Base-by-base conservation (phyloP, 768 basidiomycete genomes). In the Tulasnella sp. region DNA sequence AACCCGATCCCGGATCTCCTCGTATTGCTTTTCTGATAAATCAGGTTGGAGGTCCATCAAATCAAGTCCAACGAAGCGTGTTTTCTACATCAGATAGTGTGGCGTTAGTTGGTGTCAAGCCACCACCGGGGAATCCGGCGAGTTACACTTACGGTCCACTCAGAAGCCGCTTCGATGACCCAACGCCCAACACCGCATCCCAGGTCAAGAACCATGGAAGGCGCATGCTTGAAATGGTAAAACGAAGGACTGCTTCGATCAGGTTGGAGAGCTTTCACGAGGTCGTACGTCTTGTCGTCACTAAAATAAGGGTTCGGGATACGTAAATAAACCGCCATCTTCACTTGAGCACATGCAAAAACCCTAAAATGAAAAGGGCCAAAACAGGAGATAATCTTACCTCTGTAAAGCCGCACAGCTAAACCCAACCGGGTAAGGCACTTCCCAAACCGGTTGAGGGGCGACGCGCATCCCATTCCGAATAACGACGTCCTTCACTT, bases 121-220 rank as follows among this genome's bases (percentile, higher is more conserved):
- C 31, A 38, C 31, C 9, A 38, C 42, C 19, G n/a, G 72, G 36
- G 52, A 31, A 68, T 18, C 44, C 44, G 44, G 44, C 12, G 44
- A 34, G 31, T 74, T 12, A 27, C 10, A 44, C 81, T 14, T 58
- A 82, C 82, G 31, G 87, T 89, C 94, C 94, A 95, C n/a, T 85
- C 82, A 31, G 83, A 86, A 3, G 92, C 89, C 5, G 93, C 91
- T 73, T 91, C 87, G 0, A 90, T 80, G 7, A 91, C 86, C 94
- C 94, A 95, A 73, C 88, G 83, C 0, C 93, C 93, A 72, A 88
- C 82, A 16, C 94, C 94, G 83, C 93, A 94, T 2, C 94, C 94
- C 18, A 95, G 85, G 82, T 95, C 94, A 9, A 95, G 88, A 34
- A 92, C 90, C 18, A 86, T 85, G 0, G 84, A 83, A 0, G 93